Conservation (phyloP, 140 eudicot genomes). For the Flaveria floridana region DNA sequence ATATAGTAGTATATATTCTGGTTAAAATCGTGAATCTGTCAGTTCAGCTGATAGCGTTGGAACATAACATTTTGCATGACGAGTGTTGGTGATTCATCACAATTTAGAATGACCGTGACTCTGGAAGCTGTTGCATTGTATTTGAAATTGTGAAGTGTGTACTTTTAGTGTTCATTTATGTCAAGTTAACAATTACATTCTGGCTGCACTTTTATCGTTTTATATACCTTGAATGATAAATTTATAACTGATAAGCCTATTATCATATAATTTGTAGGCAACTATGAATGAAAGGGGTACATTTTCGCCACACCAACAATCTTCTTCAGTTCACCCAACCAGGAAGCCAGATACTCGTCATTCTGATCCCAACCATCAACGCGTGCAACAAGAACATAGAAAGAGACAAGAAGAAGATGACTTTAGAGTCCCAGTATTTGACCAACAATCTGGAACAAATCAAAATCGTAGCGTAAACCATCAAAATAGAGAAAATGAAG, state of each 20-base stretch:
- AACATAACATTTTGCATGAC: too few species aligned
- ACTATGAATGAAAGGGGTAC: slow-evolving; percentile 46
- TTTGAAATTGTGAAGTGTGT: too few species aligned
- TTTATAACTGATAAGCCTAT: not conserved
- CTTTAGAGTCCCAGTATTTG: slow-evolving; percentile 66
- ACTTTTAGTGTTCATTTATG: not conserved
- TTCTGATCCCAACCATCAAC: slow-evolving; percentile 41
- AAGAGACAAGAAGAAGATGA: slow-evolving; percentile 70
- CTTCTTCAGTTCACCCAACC: slow-evolving; percentile 46
- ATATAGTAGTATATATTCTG: too few species aligned
- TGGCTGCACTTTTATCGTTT: not conserved
- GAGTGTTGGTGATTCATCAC: too few species aligned
- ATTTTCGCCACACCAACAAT: slow-evolving; percentile 43
- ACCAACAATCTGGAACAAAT: slow-evolving; percentile 50
- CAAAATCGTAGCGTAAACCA: slow-evolving; percentile 34
- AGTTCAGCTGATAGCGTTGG: too few species aligned
- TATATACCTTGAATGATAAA: not conserved
- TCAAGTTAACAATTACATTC: not conserved
- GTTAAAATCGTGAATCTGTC: too few species aligned
- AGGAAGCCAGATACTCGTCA: slow-evolving; percentile 43
- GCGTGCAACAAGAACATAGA: slow-evolving; percentile 44
- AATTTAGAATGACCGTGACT: too few species aligned
- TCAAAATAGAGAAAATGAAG: slow-evolving; percentile 37
- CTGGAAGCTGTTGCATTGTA: too few species aligned
- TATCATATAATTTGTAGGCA: slow-evolving; percentile 46